Base-by-base conservation (phyloP, 2,329 filamentous ascomycete species). In the Ophiobolus disseminans region DNA sequence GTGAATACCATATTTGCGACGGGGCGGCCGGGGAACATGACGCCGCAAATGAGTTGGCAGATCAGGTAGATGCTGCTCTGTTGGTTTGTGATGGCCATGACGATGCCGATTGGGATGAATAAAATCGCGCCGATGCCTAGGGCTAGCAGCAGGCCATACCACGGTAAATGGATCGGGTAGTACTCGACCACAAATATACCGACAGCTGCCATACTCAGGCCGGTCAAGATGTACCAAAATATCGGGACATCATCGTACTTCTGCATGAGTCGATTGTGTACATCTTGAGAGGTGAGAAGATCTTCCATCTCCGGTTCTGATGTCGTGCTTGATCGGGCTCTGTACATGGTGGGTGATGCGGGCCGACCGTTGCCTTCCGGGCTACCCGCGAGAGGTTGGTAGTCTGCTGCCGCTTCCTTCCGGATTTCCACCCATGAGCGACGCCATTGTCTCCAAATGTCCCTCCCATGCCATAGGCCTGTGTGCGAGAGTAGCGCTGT, bases 1-100 rank as follows among this genome's bases (percentile, higher is more conserved):
- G 93, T 90, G 63, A 95, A 96, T 26, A 95, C 89, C 91, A 95
- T 95, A 72, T 95, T 94, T 40, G 90, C 91, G 9, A 95, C 89
- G 1, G 91, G 91, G 1, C 88, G 86, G 21, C 91, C 91, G 0
- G 90, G 90, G 68, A 95, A 95, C 13, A 91, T 80, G 40, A 83
- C 86, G 44, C 91, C 91, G 55, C 89, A 93, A 56, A 94, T 86
- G 48, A 95, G 82, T 73, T 94, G 90, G 70, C 90, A 93, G 62
- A 94, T 89, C 26, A 94, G 81, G 69, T 93, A 94, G 58, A 93
- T 90, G 70, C 87, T 90, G 72, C 86, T 90, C 72, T 94, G 89
- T 68, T 93, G 90, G 70, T 94, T 95, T 8, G 91, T 95, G 58
- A 95, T 90, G 13, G 90, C 91, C 89, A 94, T 95, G 63, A 96